phyloP scores from a whole-genome alignment of 495 filamentous ascomycete genomes.

The Penicillium pancosmium region DNA sequence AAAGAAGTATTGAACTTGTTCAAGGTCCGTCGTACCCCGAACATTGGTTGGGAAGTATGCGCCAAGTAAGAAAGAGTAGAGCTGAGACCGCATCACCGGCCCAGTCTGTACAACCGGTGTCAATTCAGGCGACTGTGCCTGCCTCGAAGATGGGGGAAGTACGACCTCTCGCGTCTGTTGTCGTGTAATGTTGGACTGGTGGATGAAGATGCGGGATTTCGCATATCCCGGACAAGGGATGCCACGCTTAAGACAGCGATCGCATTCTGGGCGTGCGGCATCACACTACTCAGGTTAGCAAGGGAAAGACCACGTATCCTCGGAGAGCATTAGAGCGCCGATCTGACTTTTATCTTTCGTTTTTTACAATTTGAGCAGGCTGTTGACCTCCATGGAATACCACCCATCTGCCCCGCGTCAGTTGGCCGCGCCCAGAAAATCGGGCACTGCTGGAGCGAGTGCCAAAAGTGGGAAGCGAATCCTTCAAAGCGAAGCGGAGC shows the following conservation, averaged over 20 bases:
- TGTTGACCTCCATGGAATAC: constrained; percentile 3
- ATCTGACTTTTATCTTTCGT: constrained; percentile 2
- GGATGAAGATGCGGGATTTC: constrained; percentile 3
- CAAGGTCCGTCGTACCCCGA: neutral
- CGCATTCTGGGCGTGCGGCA: constrained; percentile 1
- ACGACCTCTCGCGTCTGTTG: constrained; percentile 1
- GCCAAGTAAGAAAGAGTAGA: constrained; percentile 2
- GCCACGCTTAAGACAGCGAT: neutral
- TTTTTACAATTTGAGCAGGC: constrained; percentile 5
- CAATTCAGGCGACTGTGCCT: neutral
- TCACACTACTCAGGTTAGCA: neutral
- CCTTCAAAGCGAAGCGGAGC: neutral
- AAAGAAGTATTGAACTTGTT: constrained; percentile 4
- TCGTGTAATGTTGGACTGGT: neutral
- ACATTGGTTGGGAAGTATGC: constrained; percentile 4
- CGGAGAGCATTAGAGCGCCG: neutral
- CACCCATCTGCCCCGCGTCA: constrained; percentile 1
- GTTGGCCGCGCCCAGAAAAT: neutral
- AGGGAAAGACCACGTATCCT: neutral
- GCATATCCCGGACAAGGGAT: constrained; percentile 1
- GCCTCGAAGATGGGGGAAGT: neutral
- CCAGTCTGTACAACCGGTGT: neutral
- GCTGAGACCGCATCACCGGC: neutral
- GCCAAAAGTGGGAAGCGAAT: neutral
- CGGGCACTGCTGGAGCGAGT: neutral